Evolutionary conservation across 2,329 filamentous ascomycete species (phyloP), one percentile per base, ranked within the genome.

Genomic region (Cercospora sp.): DNA sequence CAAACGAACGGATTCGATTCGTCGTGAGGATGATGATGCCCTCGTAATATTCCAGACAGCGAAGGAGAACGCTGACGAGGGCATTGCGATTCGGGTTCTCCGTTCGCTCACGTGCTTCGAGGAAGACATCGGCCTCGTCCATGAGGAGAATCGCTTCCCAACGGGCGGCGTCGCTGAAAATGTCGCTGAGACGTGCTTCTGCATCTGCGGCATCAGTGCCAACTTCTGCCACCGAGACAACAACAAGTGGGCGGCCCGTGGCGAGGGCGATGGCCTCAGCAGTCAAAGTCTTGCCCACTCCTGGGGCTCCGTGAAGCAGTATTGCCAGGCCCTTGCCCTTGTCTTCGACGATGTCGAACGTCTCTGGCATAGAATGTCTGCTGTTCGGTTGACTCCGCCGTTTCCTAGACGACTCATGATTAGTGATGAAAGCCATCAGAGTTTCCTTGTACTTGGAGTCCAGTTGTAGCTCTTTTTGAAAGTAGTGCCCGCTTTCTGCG

Each of bases 91-190:
- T 20, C 10, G 57, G 28, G 18, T 28, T 36, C 4, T 60, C 31
- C 6, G 13, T 36, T 45, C 33, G 33, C 4, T 23, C 36, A 20
- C 42, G 42, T 23, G n/a, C 42, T 23, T 94, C 91, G 7, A 96
- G 82, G 80, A 93, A 93, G 3, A 92, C 89, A 73, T 93, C 91
- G 2, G 90, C 69, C 60, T 72, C 68, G 40, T 72, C 68, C 9
- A 68, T 55, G 6, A 72, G 61, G 8, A 68, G 63, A 4, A 72
- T 59, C 0, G 68, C 68, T 18, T 64, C 60, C 70, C 70, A 72
- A 2, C 40, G 33, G n/a, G 60, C 62, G 1, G 70, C 68, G 12
- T 57, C 28, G 5, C 28, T 20, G 26, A 70, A 70, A 23, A 64
- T 45, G 3, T 55, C 28, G 5, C 55, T 28, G 4, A 70, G 40